Base-by-base conservation (phyloP, 2,329 filamentous ascomycete genomes). In the Blastomyces emzantsi region DNA sequence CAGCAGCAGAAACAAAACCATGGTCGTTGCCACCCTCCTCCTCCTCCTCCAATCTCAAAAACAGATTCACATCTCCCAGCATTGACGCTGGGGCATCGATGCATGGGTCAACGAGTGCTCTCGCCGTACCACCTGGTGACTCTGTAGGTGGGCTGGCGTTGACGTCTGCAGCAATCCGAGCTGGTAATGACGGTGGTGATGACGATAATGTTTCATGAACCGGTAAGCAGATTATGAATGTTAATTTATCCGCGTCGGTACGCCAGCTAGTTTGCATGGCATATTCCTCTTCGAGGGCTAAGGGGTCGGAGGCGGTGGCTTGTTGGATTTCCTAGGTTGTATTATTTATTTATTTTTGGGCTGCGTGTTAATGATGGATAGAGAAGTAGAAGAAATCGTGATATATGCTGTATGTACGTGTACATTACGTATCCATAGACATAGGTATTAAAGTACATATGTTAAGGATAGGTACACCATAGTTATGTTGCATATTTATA, bases 231-330 rank as follows among this genome's bases (percentile, higher is more conserved):
- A 90, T 76, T 73, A 97, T 96, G 70, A 97, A 97, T 0, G 93
- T 97, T 66, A 97, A 76, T 77, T 97, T 97, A 76, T 97, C 92
- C 33, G 79, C 76, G 52, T 94, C 90, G 25, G 78, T 79, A 47
- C 92, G 87, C 93, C 93, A 97, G 67, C 87, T 90, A n/a, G 79
- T 78, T 75, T 97, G 93, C 87, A 97, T 97, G 60, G 85, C 84
- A 75, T 94, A 91, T 79, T 97, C 93, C 72, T 96, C 88, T 0
- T 85, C 80, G 0, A 97, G 80, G 0, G 84, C 87, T 60, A 97
- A 82, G 0, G 88, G 90, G 66, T 97, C 92, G 0, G 92, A 97
- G 0, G 93, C 92, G 0, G 93, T 97, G 62, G 89, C 88, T 75
- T 86, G 81, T 78, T 89, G 92, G 49, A 97, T 89, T 57, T 86